Percentiles rank a stretch among this genome's conserved stretches.
Conservation (phyloP, 2,329 filamentous ascomycete genomes). For the Xylaria sp. region DNA sequence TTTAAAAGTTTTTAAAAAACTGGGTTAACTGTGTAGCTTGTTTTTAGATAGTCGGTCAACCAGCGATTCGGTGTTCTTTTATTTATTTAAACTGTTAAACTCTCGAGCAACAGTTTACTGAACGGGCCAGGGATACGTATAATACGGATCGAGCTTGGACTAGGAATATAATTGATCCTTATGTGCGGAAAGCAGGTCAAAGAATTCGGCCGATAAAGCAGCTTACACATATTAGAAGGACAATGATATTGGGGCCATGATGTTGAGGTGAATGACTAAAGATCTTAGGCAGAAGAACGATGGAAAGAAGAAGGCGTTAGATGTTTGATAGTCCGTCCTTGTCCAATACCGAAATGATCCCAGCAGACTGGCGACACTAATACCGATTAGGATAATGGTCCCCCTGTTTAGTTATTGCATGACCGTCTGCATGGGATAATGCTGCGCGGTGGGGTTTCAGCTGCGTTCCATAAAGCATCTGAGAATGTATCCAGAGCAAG, state of each 20-base stretch:
- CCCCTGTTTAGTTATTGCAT: neutral
- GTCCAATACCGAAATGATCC: neutral
- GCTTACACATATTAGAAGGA: neutral
- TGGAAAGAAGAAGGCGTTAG: neutral
- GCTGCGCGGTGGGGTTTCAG: neutral
- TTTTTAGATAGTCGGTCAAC: too few species aligned
- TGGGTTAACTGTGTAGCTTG: too few species aligned
- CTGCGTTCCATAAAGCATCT: neutral
- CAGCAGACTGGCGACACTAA: neutral
- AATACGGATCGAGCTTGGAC: neutral
- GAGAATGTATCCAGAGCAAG: neutral
- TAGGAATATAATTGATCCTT: neutral
- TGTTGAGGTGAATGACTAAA: neutral
- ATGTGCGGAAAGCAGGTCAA: neutral
- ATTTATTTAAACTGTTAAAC: too few species aligned
- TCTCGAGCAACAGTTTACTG: too few species aligned
- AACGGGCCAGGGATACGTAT: too few species aligned
- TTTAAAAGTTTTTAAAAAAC: too few species aligned
- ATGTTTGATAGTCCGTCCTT: neutral
- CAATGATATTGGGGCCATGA: neutral
- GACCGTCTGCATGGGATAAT: neutral
- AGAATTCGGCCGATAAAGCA: neutral
- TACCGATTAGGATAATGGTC: slow-evolving; percentile 1
- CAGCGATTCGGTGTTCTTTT: too few species aligned
- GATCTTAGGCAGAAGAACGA: neutral